phyloP scores from a whole-genome alignment of 352 stramenopile genomes.

The Pythium phragmiticola region DNA sequence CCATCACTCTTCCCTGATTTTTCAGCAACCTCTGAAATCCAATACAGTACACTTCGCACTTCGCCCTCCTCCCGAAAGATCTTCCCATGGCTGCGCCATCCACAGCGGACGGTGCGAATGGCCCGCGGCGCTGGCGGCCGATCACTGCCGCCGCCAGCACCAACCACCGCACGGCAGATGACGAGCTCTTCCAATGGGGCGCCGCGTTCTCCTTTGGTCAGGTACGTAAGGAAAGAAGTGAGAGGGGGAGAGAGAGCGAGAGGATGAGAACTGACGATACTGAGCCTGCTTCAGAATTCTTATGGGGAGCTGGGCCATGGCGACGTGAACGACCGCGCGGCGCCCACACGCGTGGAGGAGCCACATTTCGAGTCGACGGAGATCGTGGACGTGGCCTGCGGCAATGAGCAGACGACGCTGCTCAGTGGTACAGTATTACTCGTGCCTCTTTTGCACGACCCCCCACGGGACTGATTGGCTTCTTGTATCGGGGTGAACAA shows the following conservation, averaged over 20 bases:
- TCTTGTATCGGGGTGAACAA: not conserved
- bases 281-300: slow-evolving; percentile 63
- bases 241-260: not conserved
- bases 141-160: not conserved
- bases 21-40: slow-evolving; percentile 2
- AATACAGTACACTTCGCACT: not conserved
- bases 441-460: not conserved
- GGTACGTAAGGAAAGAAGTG: slow-evolving; percentile 4
- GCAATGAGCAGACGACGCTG: slow-evolving; percentile 91
- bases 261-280: not conserved
- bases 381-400: slow-evolving; percentile 82
- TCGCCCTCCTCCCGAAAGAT: not conserved
- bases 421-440: slow-evolving; percentile 48
- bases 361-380: slow-evolving; percentile 30
- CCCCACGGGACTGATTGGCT: not conserved
- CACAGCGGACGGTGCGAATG: not conserved
- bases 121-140: not conserved
- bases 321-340: slow-evolving; percentile 70
- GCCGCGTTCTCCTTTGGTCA: slow-evolving; percentile 26
- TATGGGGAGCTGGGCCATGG: slow-evolving; percentile 91
- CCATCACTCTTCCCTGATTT: slow-evolving; percentile 16
- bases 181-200: slow-evolving; percentile 18
- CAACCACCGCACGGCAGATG: not conserved
- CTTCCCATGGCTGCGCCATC: not conserved
- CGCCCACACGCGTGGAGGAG: slow-evolving; percentile 43